phyloP scores from a whole-genome alignment of 257 asterid genomes.

The Primulina tabacum region DNA sequence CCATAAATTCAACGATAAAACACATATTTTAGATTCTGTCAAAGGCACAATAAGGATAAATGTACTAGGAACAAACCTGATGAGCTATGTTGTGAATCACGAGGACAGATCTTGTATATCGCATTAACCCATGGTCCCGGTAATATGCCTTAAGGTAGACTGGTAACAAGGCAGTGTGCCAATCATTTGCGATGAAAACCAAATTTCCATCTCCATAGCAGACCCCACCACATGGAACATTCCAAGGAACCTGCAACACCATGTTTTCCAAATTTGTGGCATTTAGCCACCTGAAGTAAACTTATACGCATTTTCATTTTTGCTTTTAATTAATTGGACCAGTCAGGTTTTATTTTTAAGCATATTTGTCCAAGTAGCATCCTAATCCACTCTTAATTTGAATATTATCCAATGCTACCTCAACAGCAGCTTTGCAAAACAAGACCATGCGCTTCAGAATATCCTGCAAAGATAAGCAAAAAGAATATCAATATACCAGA shows the following conservation, averaged over 20 bases:
- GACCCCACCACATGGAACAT: conserved; percentile 95
- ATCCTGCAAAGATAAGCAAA: conserved; percentile 58
- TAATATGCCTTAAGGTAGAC: conserved; percentile 95
- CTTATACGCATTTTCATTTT: background rate
- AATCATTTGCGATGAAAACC: conserved; percentile 90
- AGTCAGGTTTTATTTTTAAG: background rate
- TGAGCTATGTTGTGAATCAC: conserved; percentile 98
- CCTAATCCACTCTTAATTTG: background rate
- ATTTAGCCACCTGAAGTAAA: conserved; percentile 7
- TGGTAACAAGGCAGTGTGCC: conserved; percentile 96
- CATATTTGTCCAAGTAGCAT: background rate
- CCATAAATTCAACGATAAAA: too few species aligned
- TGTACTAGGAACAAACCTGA: conserved; percentile 60
- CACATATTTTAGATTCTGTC: background rate
- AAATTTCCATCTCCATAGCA: conserved; percentile 98
- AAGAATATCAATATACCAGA: background rate
- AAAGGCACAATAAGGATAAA: background rate
- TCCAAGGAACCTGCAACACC: conserved; percentile 80
- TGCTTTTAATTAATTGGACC: background rate
- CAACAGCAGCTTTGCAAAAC: conserved; percentile 94
- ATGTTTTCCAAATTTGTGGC: conserved; percentile 16
- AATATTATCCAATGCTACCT: conserved; percentile 48
- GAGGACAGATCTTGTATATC: conserved; percentile 76
- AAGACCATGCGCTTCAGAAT: conserved; percentile 86
- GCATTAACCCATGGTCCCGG: conserved; percentile 86